Percentiles rank a stretch among this genome's conserved stretches.
phyloP scores from a whole-genome alignment of 2,329 filamentous ascomycete species.

The Paraphoma chrysanthemicola region DNA sequence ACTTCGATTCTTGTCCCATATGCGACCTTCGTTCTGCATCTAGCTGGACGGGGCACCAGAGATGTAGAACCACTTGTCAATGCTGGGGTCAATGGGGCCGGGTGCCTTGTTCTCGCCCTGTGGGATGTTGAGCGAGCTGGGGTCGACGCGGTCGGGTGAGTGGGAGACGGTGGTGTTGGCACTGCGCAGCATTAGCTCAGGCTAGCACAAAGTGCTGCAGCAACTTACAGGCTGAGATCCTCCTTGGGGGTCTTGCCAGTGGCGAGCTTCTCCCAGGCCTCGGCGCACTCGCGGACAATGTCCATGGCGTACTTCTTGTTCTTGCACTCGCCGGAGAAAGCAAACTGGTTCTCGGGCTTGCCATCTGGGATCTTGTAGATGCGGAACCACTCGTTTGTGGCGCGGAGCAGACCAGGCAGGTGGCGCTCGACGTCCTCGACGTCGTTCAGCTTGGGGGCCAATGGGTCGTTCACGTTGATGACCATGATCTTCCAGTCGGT shows the following conservation, averaged over 20 bases:
- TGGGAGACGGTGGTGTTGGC: conserved; percentile 79
- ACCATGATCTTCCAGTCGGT: conserved; percentile 99
- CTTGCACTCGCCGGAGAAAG: conserved; percentile 99
- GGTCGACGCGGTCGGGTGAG: conserved; percentile 74
- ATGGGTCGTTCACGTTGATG: conserved; percentile 96
- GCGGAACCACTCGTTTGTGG: conserved; percentile 99
- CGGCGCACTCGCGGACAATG: conserved; percentile 91
- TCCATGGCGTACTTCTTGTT: conserved; percentile 99
- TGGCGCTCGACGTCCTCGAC: conserved; percentile 99
- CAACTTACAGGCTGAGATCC: conserved; percentile 79
- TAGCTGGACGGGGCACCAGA: conserved; percentile 79
- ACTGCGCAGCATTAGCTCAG: conserved; percentile 55
- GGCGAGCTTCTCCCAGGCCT: conserved; percentile 97
- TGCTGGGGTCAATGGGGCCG: conserved; percentile 91
- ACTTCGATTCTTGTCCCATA: too few species aligned
- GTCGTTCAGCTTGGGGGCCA: conserved; percentile 96
- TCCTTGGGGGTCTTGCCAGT: conserved; percentile 84
- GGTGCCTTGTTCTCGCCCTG: conserved; percentile 79
- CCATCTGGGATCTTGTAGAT: conserved; percentile 99
- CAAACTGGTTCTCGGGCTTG: conserved; percentile 99
- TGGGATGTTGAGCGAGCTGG: conserved; percentile 77
- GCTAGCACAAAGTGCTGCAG: conserved; percentile 24
- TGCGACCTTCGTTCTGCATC: conserved; percentile 10
- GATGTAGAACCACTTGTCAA: conserved; percentile 99
- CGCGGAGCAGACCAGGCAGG: conserved; percentile 92